These are phyloP conservation scores for Neoboletus subvelutipes DNA, from an alignment of 768 basidiomycete species.

Conservation along the genomic window DNA sequence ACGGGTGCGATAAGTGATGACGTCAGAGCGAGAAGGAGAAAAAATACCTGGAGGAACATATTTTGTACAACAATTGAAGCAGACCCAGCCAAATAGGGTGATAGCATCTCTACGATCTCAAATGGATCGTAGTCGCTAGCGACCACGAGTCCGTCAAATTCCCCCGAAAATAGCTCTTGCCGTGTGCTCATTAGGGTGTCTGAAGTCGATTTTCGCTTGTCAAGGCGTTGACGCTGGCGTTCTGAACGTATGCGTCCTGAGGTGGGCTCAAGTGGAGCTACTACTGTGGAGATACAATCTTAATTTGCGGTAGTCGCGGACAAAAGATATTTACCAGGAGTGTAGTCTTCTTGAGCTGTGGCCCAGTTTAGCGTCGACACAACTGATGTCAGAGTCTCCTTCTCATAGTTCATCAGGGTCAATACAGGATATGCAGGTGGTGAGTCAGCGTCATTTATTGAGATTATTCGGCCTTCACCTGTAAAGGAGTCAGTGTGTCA, in stretches of 20 bases:
- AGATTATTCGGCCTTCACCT: slow-evolving; percentile 81
- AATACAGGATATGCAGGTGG: slow-evolving; percentile 89
- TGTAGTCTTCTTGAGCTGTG: slow-evolving; percentile 75
- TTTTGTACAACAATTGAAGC: slow-evolving; percentile 85
- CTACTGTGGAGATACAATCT: slow-evolving; percentile 39
- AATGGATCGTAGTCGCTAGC: slow-evolving; percentile 84
- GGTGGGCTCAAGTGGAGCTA: slow-evolving; percentile 58
- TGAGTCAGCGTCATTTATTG: slow-evolving; percentile 86
- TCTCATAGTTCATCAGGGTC: slow-evolving; percentile 81
- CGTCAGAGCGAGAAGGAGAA: neutral
- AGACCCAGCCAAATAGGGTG: slow-evolving; percentile 81
- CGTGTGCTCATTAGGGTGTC: slow-evolving; percentile 62
- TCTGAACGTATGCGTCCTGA: slow-evolving; percentile 65
- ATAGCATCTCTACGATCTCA: slow-evolving; percentile 72
- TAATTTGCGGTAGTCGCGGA: neutral
- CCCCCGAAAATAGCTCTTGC: slow-evolving; percentile 81
- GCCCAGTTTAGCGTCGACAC: slow-evolving; percentile 87
- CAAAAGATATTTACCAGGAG: slow-evolving; percentile 47
- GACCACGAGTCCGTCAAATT: slow-evolving; percentile 87
- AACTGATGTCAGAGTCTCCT: slow-evolving; percentile 48
- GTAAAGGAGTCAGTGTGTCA: slow-evolving; percentile 3
- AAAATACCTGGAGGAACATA: slow-evolving; percentile 68
- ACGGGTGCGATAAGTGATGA: slow-evolving; percentile 5
- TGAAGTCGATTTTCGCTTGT: slow-evolving; percentile 74
- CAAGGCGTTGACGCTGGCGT: slow-evolving; percentile 64